Conservation (phyloP, 371 early-diverging fungal species). For the Mucor piriformis region DNA sequence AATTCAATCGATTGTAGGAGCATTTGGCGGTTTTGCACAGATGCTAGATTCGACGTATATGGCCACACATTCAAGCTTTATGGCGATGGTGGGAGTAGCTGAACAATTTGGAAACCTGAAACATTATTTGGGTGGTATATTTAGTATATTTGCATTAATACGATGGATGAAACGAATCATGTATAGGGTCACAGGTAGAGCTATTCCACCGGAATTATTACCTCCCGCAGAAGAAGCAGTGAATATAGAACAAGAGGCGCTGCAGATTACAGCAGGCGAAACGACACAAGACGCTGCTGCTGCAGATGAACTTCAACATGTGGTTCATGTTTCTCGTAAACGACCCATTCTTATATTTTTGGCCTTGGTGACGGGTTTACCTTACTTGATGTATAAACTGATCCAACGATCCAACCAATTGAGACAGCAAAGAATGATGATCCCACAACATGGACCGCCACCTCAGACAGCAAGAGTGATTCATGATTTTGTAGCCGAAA, state of each 20-base stretch:
- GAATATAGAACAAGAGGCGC: slow-evolving; percentile 61
- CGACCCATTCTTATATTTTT: slow-evolving; percentile 82
- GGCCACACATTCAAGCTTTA: slow-evolving; percentile 96
- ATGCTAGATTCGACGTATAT: slow-evolving; percentile 97
- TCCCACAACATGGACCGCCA: slow-evolving; percentile 38
- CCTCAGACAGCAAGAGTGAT: slow-evolving; percentile 88
- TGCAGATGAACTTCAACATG: slow-evolving; percentile 41
- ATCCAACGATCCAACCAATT: slow-evolving; percentile 53
- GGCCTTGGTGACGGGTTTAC: slow-evolving; percentile 83
- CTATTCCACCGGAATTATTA: slow-evolving; percentile 65
- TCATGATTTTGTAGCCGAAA: slow-evolving; percentile 81
- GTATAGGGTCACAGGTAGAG: slow-evolving; percentile 67
- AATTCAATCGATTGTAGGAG: slow-evolving; percentile 88
- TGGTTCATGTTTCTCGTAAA: slow-evolving; percentile 30
- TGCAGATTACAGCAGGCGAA: slow-evolving; percentile 47
- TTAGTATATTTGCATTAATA: slow-evolving; percentile 75
- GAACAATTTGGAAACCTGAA: slow-evolving; percentile 93
- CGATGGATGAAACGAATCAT: slow-evolving; percentile 63
- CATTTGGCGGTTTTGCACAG: slow-evolving; percentile 95
- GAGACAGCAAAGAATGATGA: slow-evolving; percentile 51
- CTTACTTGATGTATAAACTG: slow-evolving; percentile 86
- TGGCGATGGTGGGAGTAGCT: slow-evolving; percentile 96
- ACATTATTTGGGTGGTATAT: slow-evolving; percentile 78
- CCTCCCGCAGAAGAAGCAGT: slow-evolving; percentile 45
- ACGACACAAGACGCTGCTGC: background rate